Base-by-base conservation (phyloP, 139 green algal genomes). In the Picochlorum sp. region DNA sequence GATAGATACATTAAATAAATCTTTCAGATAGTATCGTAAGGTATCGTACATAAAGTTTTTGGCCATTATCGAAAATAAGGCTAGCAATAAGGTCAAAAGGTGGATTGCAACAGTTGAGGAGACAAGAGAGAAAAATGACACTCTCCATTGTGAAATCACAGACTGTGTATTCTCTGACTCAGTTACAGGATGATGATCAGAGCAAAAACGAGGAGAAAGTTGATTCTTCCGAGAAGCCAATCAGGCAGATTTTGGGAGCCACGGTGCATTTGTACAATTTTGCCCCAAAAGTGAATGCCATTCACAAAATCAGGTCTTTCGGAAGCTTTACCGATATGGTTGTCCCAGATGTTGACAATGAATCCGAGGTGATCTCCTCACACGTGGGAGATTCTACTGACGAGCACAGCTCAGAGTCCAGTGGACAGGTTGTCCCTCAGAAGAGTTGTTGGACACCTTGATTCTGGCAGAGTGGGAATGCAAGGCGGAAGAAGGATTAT, bases 401-500 rank as follows among this genome's bases (percentile, higher is more conserved):
- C 15, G 18, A 55, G 23, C 47, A 32, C 14, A 38, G 41, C n/a
- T 20, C 66, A 55, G 49, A 13, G 7, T 44, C 30, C 37, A 15
- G 14, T 26, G 49, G 21, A 8, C 63, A 62, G 56, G 57, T 69
- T 52, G 57, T 64, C 30, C 57, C 54, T 13, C 65, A 73, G 65
- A 58, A 51, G 57, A 81, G 71, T 49, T 88, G 61, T 74, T 95
- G 44, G 86, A 90, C 51, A 68, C 44, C 13, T 58, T 81, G 24
- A 72, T 92, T 16, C 67, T 87, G 49, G 75, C 80, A 2, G 75
- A 89, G 62, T 95, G 88, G 88, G 85, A 92, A 57, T 81, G 86
- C 45, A 73, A 83, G 26, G 81, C 73, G 6, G 83, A 88, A 45
- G 49, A 61, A 63, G 69, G 72, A 20, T 70, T 92, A 7, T 95